These are phyloP conservation scores for Ganoderma lucidum DNA, from an alignment of 1,284 basidiomycete genomes.

Conservation along the genomic window DNA sequence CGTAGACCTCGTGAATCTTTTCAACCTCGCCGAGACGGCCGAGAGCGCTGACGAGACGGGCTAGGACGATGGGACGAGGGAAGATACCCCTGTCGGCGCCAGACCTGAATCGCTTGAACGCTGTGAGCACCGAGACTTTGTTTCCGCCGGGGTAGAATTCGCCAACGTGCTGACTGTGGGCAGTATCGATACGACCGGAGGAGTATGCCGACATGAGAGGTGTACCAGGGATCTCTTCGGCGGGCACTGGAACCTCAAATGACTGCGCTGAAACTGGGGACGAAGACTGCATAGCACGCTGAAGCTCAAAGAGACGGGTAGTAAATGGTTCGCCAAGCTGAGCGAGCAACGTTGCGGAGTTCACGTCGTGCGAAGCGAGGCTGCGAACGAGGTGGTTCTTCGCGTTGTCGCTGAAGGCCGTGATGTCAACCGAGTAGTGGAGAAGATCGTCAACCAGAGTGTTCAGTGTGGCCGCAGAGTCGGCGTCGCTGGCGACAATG, in stretches of 20 bases:
- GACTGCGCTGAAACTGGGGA: slow-evolving; percentile 23
- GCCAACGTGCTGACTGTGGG: slow-evolving; percentile 50
- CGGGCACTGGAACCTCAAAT: slow-evolving; percentile 19
- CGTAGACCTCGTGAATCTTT: slow-evolving; percentile 74
- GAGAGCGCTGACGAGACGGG: slow-evolving; percentile 71
- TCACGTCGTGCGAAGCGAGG: slow-evolving; percentile 27
- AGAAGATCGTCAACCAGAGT: slow-evolving; percentile 32
- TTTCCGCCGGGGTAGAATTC: slow-evolving; percentile 46
- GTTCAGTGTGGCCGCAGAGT: slow-evolving; percentile 28
- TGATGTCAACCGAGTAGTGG: slow-evolving; percentile 30
- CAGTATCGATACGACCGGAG: slow-evolving; percentile 38
- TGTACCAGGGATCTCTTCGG: slow-evolving; percentile 27
- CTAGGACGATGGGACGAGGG: slow-evolving; percentile 64
- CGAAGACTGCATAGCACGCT: slow-evolving; percentile 21
- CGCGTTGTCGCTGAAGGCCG: slow-evolving; percentile 27
- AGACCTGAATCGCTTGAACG: slow-evolving; percentile 49
- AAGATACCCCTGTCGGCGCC: slow-evolving; percentile 50
- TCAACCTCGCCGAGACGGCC: slow-evolving; percentile 70
- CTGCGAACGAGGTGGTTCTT: slow-evolving; percentile 30
- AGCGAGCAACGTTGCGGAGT: slow-evolving; percentile 28
- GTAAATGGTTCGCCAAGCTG: slow-evolving; percentile 32
- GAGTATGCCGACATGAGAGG: slow-evolving; percentile 19
- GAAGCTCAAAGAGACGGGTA: slow-evolving; percentile 26
- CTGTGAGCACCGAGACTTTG: slow-evolving; percentile 38
- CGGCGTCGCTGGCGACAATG: slow-evolving; percentile 25